Conservation (phyloP, 306 rosid species). For the Corylus avellana region DNA sequence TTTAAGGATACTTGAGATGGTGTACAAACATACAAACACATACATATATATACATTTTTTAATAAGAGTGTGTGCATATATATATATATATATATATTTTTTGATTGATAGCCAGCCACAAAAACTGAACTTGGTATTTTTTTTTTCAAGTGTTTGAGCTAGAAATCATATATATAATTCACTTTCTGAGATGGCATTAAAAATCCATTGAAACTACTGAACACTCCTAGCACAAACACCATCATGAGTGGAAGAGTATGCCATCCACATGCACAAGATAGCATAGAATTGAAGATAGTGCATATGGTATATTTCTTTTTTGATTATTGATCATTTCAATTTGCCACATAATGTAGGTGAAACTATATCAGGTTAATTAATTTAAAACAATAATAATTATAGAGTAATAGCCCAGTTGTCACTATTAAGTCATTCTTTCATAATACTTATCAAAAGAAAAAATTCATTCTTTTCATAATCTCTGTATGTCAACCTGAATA, state of each 20-base stretch:
- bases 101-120: not conserved
- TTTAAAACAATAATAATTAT: not conserved
- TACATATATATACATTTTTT: not conserved
- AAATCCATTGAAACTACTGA: not conserved
- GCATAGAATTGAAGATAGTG: not conserved
- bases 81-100: not conserved
- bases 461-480: constrained; percentile 2
- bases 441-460: no score
- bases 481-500: constrained; percentile 2
- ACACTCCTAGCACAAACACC: not conserved
- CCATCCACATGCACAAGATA: not conserved
- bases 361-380: not conserved
- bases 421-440: constrained; percentile 3
- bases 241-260: not conserved
- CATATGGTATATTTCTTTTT: not conserved
- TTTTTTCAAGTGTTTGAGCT: not conserved
- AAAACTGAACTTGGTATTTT: not conserved
- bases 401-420: not conserved
- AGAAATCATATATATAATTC: not conserved
- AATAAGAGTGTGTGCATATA: no score
- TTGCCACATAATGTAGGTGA: not conserved
- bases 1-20: constrained; percentile 28
- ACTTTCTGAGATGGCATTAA: not conserved
- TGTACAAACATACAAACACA: not conserved
- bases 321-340: not conserved